Evolutionary conservation across 139 green algal genomes (phyloP).

Genomic region (Auxenochlorella pyrenoidosa): DNA sequence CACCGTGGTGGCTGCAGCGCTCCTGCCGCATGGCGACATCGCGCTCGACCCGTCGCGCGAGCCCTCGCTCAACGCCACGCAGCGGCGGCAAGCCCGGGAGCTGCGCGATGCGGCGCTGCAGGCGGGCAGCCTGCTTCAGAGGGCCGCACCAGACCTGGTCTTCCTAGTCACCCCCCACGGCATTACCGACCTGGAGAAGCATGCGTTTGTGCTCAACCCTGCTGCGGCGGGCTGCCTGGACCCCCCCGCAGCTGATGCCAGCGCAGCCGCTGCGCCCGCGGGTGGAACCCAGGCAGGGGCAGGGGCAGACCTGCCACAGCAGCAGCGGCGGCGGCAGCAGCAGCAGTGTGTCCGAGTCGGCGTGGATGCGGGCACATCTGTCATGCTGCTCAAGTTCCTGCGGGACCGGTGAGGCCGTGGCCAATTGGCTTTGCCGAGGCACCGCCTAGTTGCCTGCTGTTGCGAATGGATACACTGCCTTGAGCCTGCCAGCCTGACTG

Average conservation of each 20-base stretch:
- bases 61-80: background rate
- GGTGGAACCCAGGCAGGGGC: no score
- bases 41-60: background rate
- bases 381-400: background rate
- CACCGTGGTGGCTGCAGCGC: background rate
- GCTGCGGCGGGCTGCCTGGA: background rate
- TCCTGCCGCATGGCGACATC: background rate
- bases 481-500: no score
- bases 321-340: no score
- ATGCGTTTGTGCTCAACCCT: background rate
- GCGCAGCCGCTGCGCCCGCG: background rate
- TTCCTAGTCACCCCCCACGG: background rate
- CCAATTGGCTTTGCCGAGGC: background rate
- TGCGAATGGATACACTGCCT: no score
- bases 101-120: background rate
- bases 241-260: no score
- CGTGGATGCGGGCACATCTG: background rate
- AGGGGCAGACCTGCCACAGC: no score
- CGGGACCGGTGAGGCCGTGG: background rate
- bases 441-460: background rate
- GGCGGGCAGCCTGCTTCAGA: background rate
- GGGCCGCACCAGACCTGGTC: background rate
- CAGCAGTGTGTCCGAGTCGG: background rate
- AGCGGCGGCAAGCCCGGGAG: background rate
- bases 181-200: background rate